Percentiles rank a stretch among this genome's conserved stretches.
Conservation (phyloP, 2,329 filamentous ascomycete species). For the Atkinsonella hypoxylon region DNA sequence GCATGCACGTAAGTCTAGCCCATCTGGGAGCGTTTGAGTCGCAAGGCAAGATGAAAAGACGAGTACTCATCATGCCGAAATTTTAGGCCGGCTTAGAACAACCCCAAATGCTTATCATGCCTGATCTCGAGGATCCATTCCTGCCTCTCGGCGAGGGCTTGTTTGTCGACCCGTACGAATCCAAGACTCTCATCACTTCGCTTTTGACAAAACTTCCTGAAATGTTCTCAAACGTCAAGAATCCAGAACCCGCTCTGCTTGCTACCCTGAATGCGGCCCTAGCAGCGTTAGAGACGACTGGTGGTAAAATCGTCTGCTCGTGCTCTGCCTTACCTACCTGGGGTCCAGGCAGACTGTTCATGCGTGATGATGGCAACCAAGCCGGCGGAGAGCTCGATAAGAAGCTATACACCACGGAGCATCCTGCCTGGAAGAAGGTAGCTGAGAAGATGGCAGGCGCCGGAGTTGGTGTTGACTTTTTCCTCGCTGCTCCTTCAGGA, state of each 20-base stretch:
- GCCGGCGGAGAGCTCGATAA: slow-evolving; percentile 81
- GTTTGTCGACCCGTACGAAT: slow-evolving; percentile 90
- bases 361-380: slow-evolving; percentile 81
- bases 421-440: slow-evolving; percentile 75
- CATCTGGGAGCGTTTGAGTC: slow-evolving; percentile 3
- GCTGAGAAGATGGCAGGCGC: slow-evolving; percentile 79
- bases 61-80: background rate
- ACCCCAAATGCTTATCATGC: slow-evolving; percentile 98
- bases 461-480: slow-evolving; percentile 86
- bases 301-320: slow-evolving; percentile 85
- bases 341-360: slow-evolving; percentile 74
- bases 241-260: slow-evolving; percentile 79
- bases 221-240: slow-evolving; percentile 80
- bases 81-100: slow-evolving; percentile 59
- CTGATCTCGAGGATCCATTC: slow-evolving; percentile 93
- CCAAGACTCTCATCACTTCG: slow-evolving; percentile 75
- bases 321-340: slow-evolving; percentile 80
- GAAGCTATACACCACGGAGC: slow-evolving; percentile 83
- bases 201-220: slow-evolving; percentile 72
- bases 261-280: slow-evolving; percentile 75
- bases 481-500: slow-evolving; percentile 80
- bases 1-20: slow-evolving; percentile 57
- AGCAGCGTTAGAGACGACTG: slow-evolving; percentile 72
- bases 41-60: background rate
- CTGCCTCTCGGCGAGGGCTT: slow-evolving; percentile 82